Evolutionary conservation across 768 basidiomycete species (phyloP).

Genomic region (Sarcomyxa edulis): DNA sequence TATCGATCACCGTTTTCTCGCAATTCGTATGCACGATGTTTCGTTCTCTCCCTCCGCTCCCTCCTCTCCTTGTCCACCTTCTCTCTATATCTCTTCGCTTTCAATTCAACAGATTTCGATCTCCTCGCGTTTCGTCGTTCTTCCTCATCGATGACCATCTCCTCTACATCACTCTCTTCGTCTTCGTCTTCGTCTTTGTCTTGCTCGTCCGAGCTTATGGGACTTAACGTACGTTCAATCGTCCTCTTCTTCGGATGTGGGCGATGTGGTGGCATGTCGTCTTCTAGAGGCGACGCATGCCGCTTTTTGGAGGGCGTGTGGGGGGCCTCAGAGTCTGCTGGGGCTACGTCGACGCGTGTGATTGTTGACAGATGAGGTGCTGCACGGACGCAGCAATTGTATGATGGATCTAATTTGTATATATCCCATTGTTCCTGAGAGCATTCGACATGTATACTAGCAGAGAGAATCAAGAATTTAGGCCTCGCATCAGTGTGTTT

Average conservation of each 20-base stretch:
- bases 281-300: constrained; percentile 13
- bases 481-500: constrained; percentile 10
- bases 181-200: constrained; percentile 14
- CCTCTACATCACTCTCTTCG: constrained; percentile 43
- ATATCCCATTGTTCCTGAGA: constrained; percentile 83
- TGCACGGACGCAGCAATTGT: constrained; percentile 54
- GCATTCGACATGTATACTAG: constrained; percentile 3
- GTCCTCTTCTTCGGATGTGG: background rate
- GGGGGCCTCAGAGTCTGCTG: constrained; percentile 8
- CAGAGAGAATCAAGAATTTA: background rate
- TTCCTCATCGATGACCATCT: constrained; percentile 42
- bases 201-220: constrained; percentile 10
- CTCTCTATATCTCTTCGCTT: constrained; percentile 23
- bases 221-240: background rate
- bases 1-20: too few species aligned
- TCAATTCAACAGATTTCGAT: too few species aligned
- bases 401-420: constrained; percentile 74
- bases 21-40: too few species aligned
- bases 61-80: constrained; percentile 26
- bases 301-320: constrained; percentile 9
- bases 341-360: constrained; percentile 16
- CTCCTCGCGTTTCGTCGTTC: constrained; percentile 6
- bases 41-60: constrained; percentile 24
- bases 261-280: too few species aligned
- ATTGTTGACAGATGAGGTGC: constrained; percentile 34